These are phyloP conservation scores for Lachnum nothofagi DNA, from an alignment of 2,329 filamentous ascomycete genomes.

Conservation along the genomic window DNA sequence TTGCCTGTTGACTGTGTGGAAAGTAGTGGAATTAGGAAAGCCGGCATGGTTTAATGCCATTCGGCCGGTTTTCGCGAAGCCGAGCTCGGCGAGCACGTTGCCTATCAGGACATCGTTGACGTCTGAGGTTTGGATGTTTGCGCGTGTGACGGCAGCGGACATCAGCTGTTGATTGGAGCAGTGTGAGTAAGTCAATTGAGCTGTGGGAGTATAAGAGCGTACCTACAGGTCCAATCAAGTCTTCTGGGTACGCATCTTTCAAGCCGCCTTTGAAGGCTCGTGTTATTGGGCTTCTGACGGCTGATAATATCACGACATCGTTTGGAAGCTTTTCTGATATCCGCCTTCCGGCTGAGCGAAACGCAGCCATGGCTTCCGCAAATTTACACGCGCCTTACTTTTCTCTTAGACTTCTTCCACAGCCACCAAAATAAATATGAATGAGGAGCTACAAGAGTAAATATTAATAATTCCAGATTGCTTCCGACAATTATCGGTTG, in stretches of 20 bases:
- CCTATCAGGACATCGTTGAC: constrained; percentile 82
- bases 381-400: no score
- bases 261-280: constrained; percentile 62
- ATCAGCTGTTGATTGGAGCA: constrained; percentile 19
- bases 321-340: constrained; percentile 47
- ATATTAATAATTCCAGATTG: no score
- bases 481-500: no score
- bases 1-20: constrained; percentile 85
- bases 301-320: constrained; percentile 63
- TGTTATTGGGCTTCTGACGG: constrained; percentile 61
- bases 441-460: no score
- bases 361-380: constrained; percentile 10
- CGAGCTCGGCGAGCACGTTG: constrained; percentile 84
- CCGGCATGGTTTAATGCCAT: constrained; percentile 87
- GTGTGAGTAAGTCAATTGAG: no score
- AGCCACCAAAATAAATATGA: no score
- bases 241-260: constrained; percentile 62
- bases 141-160: constrained; percentile 51
- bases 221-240: constrained; percentile 49
- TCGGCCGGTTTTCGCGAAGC: constrained; percentile 81
- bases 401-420: no score
- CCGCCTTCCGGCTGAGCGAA: constrained; percentile 12
- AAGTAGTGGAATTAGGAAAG: constrained; percentile 65
- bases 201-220: constrained; percentile 8
- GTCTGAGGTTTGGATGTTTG: constrained; percentile 53